Evolutionary conservation across 169 alveolate species (phyloP).

Genomic region (Toxoplasma gondii): DNA sequence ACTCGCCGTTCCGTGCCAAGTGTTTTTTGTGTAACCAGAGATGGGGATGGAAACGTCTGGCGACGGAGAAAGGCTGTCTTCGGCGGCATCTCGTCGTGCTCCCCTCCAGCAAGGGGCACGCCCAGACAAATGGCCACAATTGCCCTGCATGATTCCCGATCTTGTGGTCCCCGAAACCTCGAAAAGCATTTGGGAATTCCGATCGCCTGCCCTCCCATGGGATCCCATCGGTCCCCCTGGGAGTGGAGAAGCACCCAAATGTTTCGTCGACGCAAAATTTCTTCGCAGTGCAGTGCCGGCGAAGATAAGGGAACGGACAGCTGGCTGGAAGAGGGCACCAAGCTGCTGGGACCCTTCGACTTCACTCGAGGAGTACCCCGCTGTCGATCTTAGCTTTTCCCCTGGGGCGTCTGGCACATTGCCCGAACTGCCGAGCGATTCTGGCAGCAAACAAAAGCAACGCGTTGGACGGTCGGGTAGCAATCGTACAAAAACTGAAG

Average conservation of each 20-base stretch:
- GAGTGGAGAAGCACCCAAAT: not conserved
- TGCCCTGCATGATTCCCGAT: not conserved
- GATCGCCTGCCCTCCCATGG: not conserved
- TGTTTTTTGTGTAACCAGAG: no score
- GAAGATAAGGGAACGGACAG: not conserved
- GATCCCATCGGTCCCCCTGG: not conserved
- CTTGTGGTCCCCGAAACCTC: not conserved
- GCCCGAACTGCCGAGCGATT: not conserved
- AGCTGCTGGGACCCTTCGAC: not conserved
- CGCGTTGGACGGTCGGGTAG: not conserved
- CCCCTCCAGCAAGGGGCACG: not conserved
- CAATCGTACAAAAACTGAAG: not conserved
- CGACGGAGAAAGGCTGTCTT: no score
- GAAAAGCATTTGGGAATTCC: not conserved
- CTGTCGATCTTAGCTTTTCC: not conserved
- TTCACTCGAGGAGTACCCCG: not conserved
- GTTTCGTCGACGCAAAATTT: constrained; percentile 3
- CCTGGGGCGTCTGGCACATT: not conserved
- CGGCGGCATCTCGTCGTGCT: not conserved
- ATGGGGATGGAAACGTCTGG: no score
- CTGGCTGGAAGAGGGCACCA: constrained; percentile 23
- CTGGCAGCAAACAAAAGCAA: not conserved
- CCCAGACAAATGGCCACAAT: not conserved
- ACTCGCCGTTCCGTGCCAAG: no score
- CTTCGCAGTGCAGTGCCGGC: not conserved